phyloP scores from a whole-genome alignment of 208 protist genomes.

The Trypanosoma boissoni region DNA sequence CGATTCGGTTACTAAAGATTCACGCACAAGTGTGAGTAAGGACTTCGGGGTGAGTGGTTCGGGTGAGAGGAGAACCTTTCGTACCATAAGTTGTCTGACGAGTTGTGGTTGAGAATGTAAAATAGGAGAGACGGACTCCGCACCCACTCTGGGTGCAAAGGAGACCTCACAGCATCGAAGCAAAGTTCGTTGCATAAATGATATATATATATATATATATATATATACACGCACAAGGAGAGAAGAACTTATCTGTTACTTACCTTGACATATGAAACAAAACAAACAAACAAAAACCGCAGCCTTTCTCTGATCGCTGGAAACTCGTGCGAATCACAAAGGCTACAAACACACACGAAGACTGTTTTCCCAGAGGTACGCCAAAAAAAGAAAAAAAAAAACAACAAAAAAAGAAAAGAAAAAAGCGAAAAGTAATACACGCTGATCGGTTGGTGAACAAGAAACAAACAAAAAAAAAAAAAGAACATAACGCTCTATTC shows the following conservation, averaged over 20 bases:
- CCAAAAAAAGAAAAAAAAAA: slow-evolving; percentile 1
- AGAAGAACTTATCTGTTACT: too few species aligned
- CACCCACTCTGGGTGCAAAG: not conserved
- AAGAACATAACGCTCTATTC: not conserved
- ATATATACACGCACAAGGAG: too few species aligned
- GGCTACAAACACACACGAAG: not conserved
- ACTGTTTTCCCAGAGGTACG: not conserved
- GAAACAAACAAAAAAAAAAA: slow-evolving; percentile 1
- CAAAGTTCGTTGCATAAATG: not conserved
- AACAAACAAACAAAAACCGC: too few species aligned
- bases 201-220: too few species aligned
- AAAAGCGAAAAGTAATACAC: not conserved
- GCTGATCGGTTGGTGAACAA: not conserved
- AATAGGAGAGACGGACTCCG: not conserved
- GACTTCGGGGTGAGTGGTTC: slow-evolving; percentile 29
- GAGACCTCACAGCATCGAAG: not conserved
- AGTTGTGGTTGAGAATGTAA: slow-evolving; percentile 14
- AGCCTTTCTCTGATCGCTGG: not conserved
- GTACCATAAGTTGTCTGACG: slow-evolving; percentile 40
- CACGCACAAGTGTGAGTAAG: slow-evolving; percentile 15
- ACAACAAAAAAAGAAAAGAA: not conserved
- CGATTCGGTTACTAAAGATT: not conserved
- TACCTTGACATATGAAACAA: too few species aligned
- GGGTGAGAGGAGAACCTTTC: slow-evolving; percentile 40
- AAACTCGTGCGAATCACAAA: not conserved